Conservation (phyloP, 768 basidiomycete species). For the Pleurotus cornucopiae region DNA sequence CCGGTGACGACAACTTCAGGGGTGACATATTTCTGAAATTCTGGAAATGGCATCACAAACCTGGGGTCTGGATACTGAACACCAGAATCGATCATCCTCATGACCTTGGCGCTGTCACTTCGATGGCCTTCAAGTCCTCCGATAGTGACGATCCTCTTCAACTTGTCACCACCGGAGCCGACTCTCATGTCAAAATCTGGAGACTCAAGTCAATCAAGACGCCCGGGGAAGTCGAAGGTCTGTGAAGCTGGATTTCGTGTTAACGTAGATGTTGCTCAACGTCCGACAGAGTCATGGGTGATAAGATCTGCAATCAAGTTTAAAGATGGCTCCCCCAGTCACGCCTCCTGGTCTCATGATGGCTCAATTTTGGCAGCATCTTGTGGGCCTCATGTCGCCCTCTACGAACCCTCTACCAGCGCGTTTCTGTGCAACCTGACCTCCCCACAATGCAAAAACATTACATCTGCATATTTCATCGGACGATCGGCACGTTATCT, state of each 20-base stretch:
- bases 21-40: conserved; percentile 81
- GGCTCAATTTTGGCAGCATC: conserved; percentile 79
- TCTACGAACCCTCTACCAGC: conserved; percentile 72
- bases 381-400: conserved; percentile 57
- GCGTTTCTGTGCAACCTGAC: conserved; percentile 56
- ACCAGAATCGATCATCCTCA: conserved; percentile 90
- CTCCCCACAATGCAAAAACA: conserved; percentile 45
- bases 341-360: conserved; percentile 79
- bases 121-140: conserved; percentile 64
- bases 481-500: conserved; percentile 72
- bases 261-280: neutral
- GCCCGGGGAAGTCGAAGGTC: conserved; percentile 51
- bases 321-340: conserved; percentile 61
- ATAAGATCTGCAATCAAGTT: conserved; percentile 68
- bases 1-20: conserved; percentile 60
- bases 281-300: conserved; percentile 67
- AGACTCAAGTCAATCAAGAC: conserved; percentile 44
- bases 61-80: conserved; percentile 68
- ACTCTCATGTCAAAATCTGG: conserved; percentile 82
- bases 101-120: conserved; percentile 55
- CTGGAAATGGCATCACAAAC: conserved; percentile 78
- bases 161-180: conserved; percentile 72
- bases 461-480: conserved; percentile 55
- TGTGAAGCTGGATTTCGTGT: conserved; percentile 16
- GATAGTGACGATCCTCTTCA: conserved; percentile 27